A percentile compares a stretch with the other conserved stretches of the same genome.
phyloP scores from a whole-genome alignment of 352 stramenopile species.

The Globisporangium cystogenes region DNA sequence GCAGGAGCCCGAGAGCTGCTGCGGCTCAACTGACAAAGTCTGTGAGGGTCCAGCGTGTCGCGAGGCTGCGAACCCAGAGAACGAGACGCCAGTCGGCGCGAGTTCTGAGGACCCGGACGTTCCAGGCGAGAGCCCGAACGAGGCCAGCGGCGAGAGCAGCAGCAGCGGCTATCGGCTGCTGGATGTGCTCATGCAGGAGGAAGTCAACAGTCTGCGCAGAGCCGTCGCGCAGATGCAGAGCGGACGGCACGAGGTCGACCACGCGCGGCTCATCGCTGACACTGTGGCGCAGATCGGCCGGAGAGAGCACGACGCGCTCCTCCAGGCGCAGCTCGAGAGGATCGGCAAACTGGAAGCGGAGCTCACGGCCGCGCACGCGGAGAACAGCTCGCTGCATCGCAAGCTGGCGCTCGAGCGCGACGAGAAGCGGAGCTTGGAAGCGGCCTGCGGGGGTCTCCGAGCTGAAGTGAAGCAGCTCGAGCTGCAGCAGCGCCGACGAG shows the following conservation, averaged over 20 bases:
- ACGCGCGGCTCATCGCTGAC: constrained; percentile 16
- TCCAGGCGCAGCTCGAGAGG: constrained; percentile 22
- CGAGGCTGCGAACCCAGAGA: neutral
- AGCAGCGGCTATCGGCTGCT: neutral
- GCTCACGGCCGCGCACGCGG: constrained; percentile 13
- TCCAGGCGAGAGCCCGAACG: neutral
- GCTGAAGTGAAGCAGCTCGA: constrained; percentile 18
- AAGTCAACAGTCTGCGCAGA: constrained; percentile 38
- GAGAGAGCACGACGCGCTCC: constrained; percentile 8
- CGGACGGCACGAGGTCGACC: constrained; percentile 27
- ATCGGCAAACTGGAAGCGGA: constrained; percentile 30
- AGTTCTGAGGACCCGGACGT: neutral
- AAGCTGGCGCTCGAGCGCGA: constrained; percentile 16
- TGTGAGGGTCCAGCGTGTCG: too few relatives aligned
- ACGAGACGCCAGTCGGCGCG: neutral
- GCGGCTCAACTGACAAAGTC: too few relatives aligned
- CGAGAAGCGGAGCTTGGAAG: constrained; percentile 11
- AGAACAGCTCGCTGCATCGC: constrained; percentile 17
- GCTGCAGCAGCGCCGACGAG: constrained; percentile 11
- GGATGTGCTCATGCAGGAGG: constrained; percentile 39
- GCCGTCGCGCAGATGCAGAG: constrained; percentile 33
- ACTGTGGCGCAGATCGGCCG: constrained; percentile 17
- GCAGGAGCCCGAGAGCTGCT: neutral
- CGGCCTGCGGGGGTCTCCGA: constrained; percentile 6
- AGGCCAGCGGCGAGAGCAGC: too few relatives aligned